Base-by-base conservation (phyloP, 495 filamentous ascomycete species). In the Physcia stellaris region DNA sequence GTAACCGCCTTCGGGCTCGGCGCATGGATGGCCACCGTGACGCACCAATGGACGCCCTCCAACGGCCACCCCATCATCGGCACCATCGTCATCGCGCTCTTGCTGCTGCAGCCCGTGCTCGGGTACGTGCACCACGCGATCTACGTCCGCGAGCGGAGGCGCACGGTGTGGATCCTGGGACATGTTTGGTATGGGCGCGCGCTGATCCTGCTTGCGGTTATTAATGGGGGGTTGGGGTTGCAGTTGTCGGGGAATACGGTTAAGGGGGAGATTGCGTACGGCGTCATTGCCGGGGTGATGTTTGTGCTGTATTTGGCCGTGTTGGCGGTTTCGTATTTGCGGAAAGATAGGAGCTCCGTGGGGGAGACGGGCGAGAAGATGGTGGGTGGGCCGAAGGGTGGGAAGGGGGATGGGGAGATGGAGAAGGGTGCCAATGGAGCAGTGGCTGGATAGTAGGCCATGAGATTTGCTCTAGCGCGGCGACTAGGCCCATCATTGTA, bases 111-210 rank as follows among this genome's bases (percentile, higher is more conserved):
- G 52, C 79, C 77, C 4, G 48, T 68, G 4, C 61, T 80, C 29
- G 82, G 80, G 15, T 47, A 67, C 1, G 11, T 79, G 2, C 83
- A 87, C 43, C 82, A 86, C 48, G 19, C 24, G 9, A 49, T 56
- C 27, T 62, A 70, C 37, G 81, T 55, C 45, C 26, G 57, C 11
- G 67, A 66, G 42, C 52, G 58, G 1, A 51, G 63, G 20, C 30
- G 42, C 4, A 68, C 68, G 9, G 4, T 61, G 3, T 61, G 77
- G 53, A 70, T 67, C n/a, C 58, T 75, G 39, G 49, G 56, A 3
- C 83, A 87, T 50, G 71, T 79, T 46, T 85, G 82, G 80, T 71
- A 66, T 41, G 83, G 82, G 3, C 70, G 83, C 1, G 32, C 55
- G 4, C 45, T 83, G 24, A 65, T 86, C 19, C 47, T 64, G 2